phyloP scores from a whole-genome alignment of 2,329 filamentous ascomycete species.

The Grosmannia serpens region DNA sequence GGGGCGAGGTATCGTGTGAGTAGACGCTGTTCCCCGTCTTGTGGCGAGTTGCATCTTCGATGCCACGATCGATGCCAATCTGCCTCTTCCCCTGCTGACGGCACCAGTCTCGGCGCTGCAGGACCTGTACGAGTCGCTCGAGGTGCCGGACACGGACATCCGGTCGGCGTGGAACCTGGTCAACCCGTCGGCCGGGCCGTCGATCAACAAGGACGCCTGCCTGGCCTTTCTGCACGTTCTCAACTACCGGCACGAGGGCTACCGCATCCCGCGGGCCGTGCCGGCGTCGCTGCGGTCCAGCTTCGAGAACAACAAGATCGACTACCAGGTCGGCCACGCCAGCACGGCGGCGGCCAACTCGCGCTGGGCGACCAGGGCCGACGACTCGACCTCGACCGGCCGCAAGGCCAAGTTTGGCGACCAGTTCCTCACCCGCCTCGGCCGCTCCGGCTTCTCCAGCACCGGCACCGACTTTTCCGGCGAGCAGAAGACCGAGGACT shows the following conservation, averaged over 20 bases:
- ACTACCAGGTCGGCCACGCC: conserved; percentile 82
- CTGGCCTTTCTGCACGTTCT: conserved; percentile 95
- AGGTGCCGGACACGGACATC: conserved; percentile 65
- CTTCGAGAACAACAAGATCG: conserved; percentile 93
- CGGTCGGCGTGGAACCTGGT: conserved; percentile 94
- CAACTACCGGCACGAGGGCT: conserved; percentile 91
- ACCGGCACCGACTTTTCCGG: conserved; percentile 82
- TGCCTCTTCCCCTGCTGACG: neutral
- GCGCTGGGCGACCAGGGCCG: conserved; percentile 67
- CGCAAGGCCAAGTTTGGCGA: conserved; percentile 97
- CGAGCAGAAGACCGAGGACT: conserved; percentile 73
- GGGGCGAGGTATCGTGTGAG: conserved; percentile 72
- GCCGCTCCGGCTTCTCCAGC: conserved; percentile 69
- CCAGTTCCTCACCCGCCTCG: conserved; percentile 84
- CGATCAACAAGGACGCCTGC: conserved; percentile 88
- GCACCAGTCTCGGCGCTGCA: conserved; percentile 60
- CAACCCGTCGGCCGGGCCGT: conserved; percentile 72
- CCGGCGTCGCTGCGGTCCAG: conserved; percentile 82
- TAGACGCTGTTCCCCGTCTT: no score
- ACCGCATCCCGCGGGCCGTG: conserved; percentile 81
- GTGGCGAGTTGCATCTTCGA: neutral
- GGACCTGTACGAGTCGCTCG: conserved; percentile 73
- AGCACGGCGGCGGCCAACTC: conserved; percentile 43
- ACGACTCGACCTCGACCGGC: conserved; percentile 72
- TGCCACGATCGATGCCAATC: no score